Percentiles rank a stretch among this genome's conserved stretches.
phyloP scores from a whole-genome alignment of 2,329 filamentous ascomycete species.

The Orbilia oligospora region DNA sequence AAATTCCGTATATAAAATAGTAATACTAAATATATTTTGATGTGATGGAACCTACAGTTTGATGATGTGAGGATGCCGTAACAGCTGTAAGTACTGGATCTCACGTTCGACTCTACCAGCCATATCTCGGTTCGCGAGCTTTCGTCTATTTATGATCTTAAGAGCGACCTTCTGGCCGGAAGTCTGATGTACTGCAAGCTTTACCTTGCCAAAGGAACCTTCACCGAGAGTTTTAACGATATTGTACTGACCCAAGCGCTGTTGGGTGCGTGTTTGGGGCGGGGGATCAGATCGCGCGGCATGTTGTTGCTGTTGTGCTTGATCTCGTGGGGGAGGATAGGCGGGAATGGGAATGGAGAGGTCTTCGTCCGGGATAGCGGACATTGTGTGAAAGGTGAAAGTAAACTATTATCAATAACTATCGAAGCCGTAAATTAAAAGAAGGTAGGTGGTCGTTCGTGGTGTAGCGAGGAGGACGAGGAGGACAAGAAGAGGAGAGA shows the following conservation, averaged over 20 bases:
- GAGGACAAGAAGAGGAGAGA: background rate
- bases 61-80: conserved; percentile 98
- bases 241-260: conserved; percentile 88
- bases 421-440: background rate
- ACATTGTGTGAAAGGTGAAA: conserved; percentile 29
- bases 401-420: background rate
- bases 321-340: conserved; percentile 59
- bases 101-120: conserved; percentile 96
- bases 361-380: conserved; percentile 57
- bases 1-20: background rate
- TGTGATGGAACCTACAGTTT: conserved; percentile 78
- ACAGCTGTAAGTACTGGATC: conserved; percentile 95
- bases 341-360: conserved; percentile 53
- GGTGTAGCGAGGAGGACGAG: background rate
- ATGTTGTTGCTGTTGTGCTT: conserved; percentile 63
- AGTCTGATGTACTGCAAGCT: conserved; percentile 91
- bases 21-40: background rate
- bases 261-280: conserved; percentile 74
- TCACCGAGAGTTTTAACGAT: conserved; percentile 92
- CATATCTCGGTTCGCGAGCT: conserved; percentile 97
- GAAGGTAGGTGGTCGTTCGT: conserved; percentile 2
- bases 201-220: conserved; percentile 98
- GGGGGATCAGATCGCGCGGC: conserved; percentile 71
- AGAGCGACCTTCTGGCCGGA: conserved; percentile 96
- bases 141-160: conserved; percentile 97